Evolutionary conservation across 331 rosid species (phyloP), one percentile per base, ranked within the genome.

Genomic region (Pyracantha coccinea): DNA sequence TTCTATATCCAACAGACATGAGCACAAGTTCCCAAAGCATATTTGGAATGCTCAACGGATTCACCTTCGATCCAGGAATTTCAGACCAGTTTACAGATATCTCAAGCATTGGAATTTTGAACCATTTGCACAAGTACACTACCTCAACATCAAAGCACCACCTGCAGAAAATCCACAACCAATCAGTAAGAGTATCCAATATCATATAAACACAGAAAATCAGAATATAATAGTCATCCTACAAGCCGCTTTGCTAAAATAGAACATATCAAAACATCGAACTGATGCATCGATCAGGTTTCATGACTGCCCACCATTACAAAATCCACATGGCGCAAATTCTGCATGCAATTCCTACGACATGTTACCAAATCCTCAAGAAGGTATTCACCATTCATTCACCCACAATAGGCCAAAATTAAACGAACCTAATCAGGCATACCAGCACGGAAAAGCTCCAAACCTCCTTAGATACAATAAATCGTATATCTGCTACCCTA

Each of bases 121-220:
- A 91, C 86, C 87, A 61, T 74, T 88, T 90, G 83, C 95, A 85
- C 14, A 93, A 83, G 78, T 74, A 89, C 67, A 93, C 98, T 77
- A 91, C 73, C 70, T 93, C 97, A 54, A 93, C 98, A 59, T 93
- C 98, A 79, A 93, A 93, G 83, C 98, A 93, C 98, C 98, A 93
- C 88, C 97, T 93, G 92, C 86, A 76, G n/a, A 71, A 67, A 78
- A 77, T 84, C 60, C 29, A 66, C 47, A 52, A 27, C 21, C 45
- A 11, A 38, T 38, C 14, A 10, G 45, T 10, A 38, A 38, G 45
- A 38, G 45, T 61, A 73, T 55, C 44, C 66, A 45, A 55, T 23
- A 33, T 71, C 62, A 69, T 15, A 31, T 14, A 75, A 66, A 44
- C 73, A 27, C 53, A 68, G 5, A 53, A 38, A 57, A 53, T 15